Evolutionary conservation across 176 grass and related monocot genomes (phyloP).

Genomic region (Urochloa ruziziensis): DNA sequence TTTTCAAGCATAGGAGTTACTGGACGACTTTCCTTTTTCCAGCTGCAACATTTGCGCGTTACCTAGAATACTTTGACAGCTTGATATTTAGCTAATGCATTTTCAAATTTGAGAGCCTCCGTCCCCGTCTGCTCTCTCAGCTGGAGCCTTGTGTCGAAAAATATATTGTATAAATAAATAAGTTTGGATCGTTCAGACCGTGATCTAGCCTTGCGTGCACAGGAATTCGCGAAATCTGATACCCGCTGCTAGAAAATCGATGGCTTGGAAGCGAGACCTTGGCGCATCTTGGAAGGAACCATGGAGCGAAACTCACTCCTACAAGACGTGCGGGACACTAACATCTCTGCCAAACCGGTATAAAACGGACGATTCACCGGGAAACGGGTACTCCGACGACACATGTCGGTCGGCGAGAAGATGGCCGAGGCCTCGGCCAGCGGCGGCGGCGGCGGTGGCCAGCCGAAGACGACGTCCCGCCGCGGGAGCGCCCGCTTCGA

Average conservation of each 20-base stretch:
- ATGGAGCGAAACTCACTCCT: constrained; percentile 39
- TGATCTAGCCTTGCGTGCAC: constrained; percentile 18
- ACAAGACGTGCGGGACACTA: constrained; percentile 64
- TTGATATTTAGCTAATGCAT: neutral
- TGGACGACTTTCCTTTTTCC: neutral
- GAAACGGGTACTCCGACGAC: neutral
- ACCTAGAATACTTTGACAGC: neutral
- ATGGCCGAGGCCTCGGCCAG: neutral
- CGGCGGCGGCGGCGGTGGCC: neutral
- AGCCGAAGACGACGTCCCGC: neutral
- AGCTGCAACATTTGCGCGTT: neutral
- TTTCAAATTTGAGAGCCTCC: neutral
- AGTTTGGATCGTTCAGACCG: too few relatives aligned
- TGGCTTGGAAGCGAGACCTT: constrained; percentile 58
- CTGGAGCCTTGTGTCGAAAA: neutral
- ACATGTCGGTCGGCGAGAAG: constrained; percentile 29
- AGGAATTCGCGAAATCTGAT: neutral
- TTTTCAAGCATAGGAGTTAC: neutral
- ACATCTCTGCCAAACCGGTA: constrained; percentile 12
- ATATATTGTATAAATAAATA: too few relatives aligned
- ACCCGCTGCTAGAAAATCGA: neutral
- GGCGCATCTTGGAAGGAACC: constrained; percentile 44
- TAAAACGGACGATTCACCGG: constrained; percentile 5
- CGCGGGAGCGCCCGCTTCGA: constrained; percentile 25
- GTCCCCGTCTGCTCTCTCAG: neutral